Evolutionary conservation across 1,139 yeast genomes (phyloP), one percentile per base, ranked within the genome.

Genomic region (Debaryomyces sp.): DNA sequence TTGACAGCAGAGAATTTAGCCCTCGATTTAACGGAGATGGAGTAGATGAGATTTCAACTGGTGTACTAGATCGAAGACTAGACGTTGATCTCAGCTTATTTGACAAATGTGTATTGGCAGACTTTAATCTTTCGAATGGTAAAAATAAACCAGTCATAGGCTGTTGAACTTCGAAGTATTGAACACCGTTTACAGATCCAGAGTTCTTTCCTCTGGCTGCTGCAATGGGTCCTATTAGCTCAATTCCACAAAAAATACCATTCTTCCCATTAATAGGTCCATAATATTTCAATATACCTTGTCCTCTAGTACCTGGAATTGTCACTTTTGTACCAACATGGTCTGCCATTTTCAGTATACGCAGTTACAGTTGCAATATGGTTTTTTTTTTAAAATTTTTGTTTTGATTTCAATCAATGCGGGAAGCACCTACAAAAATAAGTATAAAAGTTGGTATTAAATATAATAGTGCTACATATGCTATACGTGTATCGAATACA

Each of bases 221-320:
- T 18, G 86, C 85, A 23, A 70, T 63, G 5, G 87, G 81, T 2
- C 89, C 92, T 9, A 79, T 60, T 42, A 94, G 71, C 63, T 94
- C 97, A 4, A 94, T 78, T 1, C 99, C 99, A 4, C 92, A 96
- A 70, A 86, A 94, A n/a, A 76, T 71, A 0, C 97, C 97, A 23
- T 56, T 54, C 59, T 89, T 90, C 26, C 87, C 87, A 29, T 83
- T 80, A 21, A 94, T 89, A 1, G 80, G 71, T 0, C 98, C 98
- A 23, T 84, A 74, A 64, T 81, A 94, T 54, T 84, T 75, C 45
- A 94, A 72, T 13, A 84, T 74, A 1, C 95, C 97, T 41, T 63
- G 59, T 8, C 77, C 78, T 8, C 77, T 64, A 8, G 81, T 71
- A 0, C 80, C 80, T 2, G 81, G 81, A 15, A 76, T 70, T 34